Evolutionary conservation across 2,329 filamentous ascomycete genomes (phyloP).

Genomic region (Sphaceloma murrayae): DNA sequence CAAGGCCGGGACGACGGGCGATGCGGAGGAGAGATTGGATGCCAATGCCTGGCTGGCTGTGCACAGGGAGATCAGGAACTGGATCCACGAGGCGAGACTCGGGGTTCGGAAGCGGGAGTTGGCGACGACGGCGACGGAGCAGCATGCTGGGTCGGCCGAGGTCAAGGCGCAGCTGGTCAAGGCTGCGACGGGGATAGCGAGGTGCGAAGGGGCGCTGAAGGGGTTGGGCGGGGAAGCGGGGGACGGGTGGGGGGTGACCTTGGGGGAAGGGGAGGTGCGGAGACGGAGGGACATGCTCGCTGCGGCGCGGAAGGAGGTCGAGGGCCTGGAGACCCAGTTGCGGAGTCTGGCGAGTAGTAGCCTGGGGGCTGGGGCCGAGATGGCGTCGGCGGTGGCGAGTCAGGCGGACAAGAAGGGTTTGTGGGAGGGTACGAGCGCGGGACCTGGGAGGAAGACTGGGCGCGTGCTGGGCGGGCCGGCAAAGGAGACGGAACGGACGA

Average conservation of each 20-base stretch:
- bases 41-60: constrained; percentile 66
- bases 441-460: constrained; percentile 35
- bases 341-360: constrained; percentile 50
- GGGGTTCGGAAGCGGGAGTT: constrained; percentile 60
- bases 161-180: constrained; percentile 65
- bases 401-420: constrained; percentile 30
- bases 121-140: constrained; percentile 47
- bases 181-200: constrained; percentile 53
- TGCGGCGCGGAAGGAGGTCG: constrained; percentile 61
- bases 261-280: constrained; percentile 67
- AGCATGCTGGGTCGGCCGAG: constrained; percentile 53
- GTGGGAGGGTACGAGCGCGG: constrained; percentile 26
- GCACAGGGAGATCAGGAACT: constrained; percentile 61
- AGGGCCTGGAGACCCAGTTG: constrained; percentile 64
- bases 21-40: constrained; percentile 31
- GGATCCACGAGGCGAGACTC: constrained; percentile 57
- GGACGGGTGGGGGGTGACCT: constrained; percentile 30
- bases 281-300: constrained; percentile 61
- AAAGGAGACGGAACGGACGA: constrained; percentile 62
- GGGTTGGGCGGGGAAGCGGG: constrained; percentile 39
- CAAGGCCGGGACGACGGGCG: constrained; percentile 23
- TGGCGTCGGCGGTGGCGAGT: constrained; percentile 27
- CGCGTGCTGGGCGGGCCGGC: constrained; percentile 62
- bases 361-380: constrained; percentile 30
- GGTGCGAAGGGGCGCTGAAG: constrained; percentile 56